Evolutionary conservation across 2,329 filamentous ascomycete genomes (phyloP).

Genomic region (Sporothrix luriei): DNA sequence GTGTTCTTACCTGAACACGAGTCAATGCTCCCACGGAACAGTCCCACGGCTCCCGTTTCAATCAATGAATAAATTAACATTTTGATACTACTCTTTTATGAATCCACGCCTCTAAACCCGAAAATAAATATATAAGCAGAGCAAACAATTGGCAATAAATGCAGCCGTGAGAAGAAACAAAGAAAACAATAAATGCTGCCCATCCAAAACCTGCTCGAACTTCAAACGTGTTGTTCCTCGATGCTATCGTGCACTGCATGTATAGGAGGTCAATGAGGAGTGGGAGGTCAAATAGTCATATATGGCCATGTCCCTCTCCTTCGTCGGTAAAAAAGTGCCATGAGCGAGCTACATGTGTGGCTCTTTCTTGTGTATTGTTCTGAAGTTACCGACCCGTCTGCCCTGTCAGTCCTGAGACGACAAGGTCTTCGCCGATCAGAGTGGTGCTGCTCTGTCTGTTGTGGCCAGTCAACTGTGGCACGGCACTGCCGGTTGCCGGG

Average conservation of each 20-base stretch:
- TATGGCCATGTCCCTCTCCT: neutral
- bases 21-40: no score
- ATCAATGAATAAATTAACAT: neutral
- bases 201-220: neutral
- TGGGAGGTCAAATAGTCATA: no score
- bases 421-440: constrained; percentile 32
- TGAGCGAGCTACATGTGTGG: neutral
- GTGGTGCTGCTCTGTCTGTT: constrained; percentile 33
- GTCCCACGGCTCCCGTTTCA: neutral
- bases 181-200: neutral
- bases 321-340: neutral
- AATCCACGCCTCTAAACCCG: neutral
- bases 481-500: constrained; percentile 13
- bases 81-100: no score
- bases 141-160: neutral
- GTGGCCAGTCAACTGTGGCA: neutral
- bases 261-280: neutral
- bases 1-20: neutral
- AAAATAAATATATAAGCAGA: neutral
- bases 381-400: neutral
- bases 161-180: neutral
- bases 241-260: neutral
- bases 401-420: constrained; percentile 29
- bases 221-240: neutral
- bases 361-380: neutral